Base-by-base conservation (phyloP, 768 basidiomycete species). In the Xerocomellus dryophilus region DNA sequence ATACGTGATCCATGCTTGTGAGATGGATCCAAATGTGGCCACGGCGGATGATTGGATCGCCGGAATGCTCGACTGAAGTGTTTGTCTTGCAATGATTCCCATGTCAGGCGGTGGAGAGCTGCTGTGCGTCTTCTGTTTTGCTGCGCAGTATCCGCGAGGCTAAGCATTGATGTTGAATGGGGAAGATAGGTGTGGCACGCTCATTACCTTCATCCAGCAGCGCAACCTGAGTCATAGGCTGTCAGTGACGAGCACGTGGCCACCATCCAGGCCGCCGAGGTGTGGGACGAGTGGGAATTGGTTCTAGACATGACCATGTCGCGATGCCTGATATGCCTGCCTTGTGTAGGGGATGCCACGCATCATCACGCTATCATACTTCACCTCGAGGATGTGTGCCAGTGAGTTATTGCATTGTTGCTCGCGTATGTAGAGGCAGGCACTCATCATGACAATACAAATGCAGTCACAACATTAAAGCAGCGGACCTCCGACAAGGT, bases 1-100 rank as follows among this genome's bases (percentile, higher is more conserved):
- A 12, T 32, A 48, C 5, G 43, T 60, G 9, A 38, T 60, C 4
- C 36, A 17, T 34, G n/a, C 42, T 12, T 59, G 57, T 14, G 52
- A 46, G 2, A 18, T 60, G 32, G 52, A 54, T 32, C 59, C 49
- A 2, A 40, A 35, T 17, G 34, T 46, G 15, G 56, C 56, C 14
- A 57, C 53, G 0, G 21, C 17, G 5, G 53, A 45, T 17, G 56
- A 54, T 17, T 54, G 56, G 56, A 54, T n/a, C 44, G 12, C 6
- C 56, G 47, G 27, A 54, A 57, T 46, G 56, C 43, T 45, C 56
- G 47, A 29, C n/a, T 57, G 17, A 31, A 2, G 10, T 57, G 56
- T 18, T 8, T 49, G 14, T n/a, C 9, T 39, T 59, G 57, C 17
- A 7, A 4, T 3, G n/a, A 10, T 7, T n/a, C 27, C 9, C 29